phyloP scores from a whole-genome alignment of 768 basidiomycete genomes.

The Russula griseocarnosa region DNA sequence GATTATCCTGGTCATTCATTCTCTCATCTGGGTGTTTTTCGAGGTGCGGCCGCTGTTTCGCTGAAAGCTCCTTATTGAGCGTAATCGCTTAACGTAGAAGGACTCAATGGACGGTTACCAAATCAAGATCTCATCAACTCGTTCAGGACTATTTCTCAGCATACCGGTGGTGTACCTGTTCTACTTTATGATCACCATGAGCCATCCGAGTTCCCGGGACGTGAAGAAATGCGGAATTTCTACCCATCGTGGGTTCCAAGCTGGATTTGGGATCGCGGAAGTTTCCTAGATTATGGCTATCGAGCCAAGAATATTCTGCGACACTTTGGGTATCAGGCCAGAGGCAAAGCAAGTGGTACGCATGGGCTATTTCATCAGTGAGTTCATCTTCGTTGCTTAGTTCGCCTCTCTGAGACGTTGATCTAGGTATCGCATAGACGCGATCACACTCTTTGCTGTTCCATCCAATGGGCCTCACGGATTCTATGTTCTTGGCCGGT shows the following conservation, averaged over 20 bases:
- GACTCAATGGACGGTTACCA: slow-evolving; percentile 88
- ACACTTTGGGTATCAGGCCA: slow-evolving; percentile 69
- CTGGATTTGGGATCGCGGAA: slow-evolving; percentile 40
- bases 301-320: slow-evolving; percentile 64
- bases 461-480: slow-evolving; percentile 92
- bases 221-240: slow-evolving; percentile 31
- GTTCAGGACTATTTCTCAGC: slow-evolving; percentile 63
- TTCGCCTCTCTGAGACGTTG: slow-evolving; percentile 1
- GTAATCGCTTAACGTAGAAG: slow-evolving; percentile 53
- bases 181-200: slow-evolving; percentile 77
- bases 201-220: slow-evolving; percentile 39
- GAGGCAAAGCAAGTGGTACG: slow-evolving; percentile 78
- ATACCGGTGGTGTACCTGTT: slow-evolving; percentile 72
- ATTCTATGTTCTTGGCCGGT: slow-evolving; percentile 90
- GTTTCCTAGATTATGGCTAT: slow-evolving; percentile 50
- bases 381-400: slow-evolving; percentile 28
- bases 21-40: slow-evolving; percentile 91
- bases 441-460: slow-evolving; percentile 83
- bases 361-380: slow-evolving; percentile 90
- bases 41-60: slow-evolving; percentile 51
- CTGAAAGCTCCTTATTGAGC: not conserved
- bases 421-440: slow-evolving; percentile 85
- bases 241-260: slow-evolving; percentile 48
- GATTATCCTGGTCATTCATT: slow-evolving; percentile 98
- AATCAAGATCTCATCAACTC: slow-evolving; percentile 95